Percentiles rank a stretch among this genome's conserved stretches.
phyloP scores from a whole-genome alignment of 768 basidiomycete species.

The Auricularia sp. region DNA sequence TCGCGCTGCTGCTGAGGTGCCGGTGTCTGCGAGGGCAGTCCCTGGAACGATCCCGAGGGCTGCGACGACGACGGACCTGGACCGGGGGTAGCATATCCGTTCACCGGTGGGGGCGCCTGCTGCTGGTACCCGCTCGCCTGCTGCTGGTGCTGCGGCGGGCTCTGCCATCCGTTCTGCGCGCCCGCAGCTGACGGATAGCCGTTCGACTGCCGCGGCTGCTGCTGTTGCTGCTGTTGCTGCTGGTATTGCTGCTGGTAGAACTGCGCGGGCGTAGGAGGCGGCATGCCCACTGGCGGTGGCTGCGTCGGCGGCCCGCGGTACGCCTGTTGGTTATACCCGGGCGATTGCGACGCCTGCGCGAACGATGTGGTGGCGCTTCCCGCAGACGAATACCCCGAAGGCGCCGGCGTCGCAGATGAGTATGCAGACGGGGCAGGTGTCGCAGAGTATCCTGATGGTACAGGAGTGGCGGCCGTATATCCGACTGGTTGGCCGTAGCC shows the following conservation, averaged over 20 bases:
- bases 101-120: background rate
- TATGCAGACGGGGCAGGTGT: constrained; percentile 9
- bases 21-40: constrained; percentile 17
- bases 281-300: background rate
- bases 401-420: background rate
- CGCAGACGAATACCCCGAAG: constrained; percentile 14
- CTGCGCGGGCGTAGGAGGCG: constrained; percentile 22
- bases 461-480: background rate
- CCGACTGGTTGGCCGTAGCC: constrained; percentile 15
- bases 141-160: constrained; percentile 17
- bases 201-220: constrained; percentile 7
- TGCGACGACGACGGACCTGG: constrained; percentile 20
- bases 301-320: constrained; percentile 4
- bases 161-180: background rate
- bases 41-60: constrained; percentile 16
- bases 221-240: constrained; percentile 14
- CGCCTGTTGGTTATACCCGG: constrained; percentile 10
- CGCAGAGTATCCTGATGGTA: constrained; percentile 14
- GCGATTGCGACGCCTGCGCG: constrained; percentile 9
- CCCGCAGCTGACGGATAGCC: background rate
- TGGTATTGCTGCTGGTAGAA: constrained; percentile 29
- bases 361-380: background rate
- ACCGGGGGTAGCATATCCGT: background rate
- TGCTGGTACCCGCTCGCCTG: constrained; percentile 14
- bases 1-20: constrained; percentile 24